phyloP scores from a whole-genome alignment of 352 stramenopile species.

The Pythium monospermum region DNA sequence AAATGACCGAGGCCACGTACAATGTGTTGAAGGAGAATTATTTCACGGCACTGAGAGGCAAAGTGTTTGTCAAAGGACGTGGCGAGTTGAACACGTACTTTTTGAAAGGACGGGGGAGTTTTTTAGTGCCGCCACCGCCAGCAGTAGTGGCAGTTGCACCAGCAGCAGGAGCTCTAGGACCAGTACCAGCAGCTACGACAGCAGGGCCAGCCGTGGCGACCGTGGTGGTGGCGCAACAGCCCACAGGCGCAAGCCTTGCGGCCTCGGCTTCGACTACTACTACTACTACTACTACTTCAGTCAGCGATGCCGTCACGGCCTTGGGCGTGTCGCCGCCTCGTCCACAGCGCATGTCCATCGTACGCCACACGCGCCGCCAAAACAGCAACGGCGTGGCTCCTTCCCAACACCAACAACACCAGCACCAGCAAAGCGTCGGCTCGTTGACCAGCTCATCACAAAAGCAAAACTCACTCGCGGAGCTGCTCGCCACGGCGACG shows the following conservation, averaged over 20 bases:
- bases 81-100: constrained; percentile 86
- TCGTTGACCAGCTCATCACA: neutral
- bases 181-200: too few species aligned
- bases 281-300: too few species aligned
- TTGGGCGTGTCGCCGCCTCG: neutral
- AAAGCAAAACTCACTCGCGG: constrained; percentile 27
- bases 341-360: constrained; percentile 15
- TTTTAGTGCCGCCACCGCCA: constrained; percentile 44
- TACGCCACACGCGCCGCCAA: constrained; percentile 19
- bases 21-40: constrained; percentile 65
- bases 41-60: constrained; percentile 58
- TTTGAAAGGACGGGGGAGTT: constrained; percentile 52
- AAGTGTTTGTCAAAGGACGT: constrained; percentile 77
- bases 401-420: neutral
- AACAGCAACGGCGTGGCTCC: constrained; percentile 8
- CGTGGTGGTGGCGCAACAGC: too few species aligned
- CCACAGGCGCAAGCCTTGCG: too few species aligned
- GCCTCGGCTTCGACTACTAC: too few species aligned
- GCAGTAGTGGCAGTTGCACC: too few species aligned
- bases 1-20: constrained; percentile 72
- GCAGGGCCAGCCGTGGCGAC: too few species aligned
- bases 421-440: neutral
- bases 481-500: constrained; percentile 23
- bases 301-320: neutral
- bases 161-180: too few species aligned